phyloP scores from a whole-genome alignment of 2,329 filamentous ascomycete species.

The Capronia epimyces region DNA sequence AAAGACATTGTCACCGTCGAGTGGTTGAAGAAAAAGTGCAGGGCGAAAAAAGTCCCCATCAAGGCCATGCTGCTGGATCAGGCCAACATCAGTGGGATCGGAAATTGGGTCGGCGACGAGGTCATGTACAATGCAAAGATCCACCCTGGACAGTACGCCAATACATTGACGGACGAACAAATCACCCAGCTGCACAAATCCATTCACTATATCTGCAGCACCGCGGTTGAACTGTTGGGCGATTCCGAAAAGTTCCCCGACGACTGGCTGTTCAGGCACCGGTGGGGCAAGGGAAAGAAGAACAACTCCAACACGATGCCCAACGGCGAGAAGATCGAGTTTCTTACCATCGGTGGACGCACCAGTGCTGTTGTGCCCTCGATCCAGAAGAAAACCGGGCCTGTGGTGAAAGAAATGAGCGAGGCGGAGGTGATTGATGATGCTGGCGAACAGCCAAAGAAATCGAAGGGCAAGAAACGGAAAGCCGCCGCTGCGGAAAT shows the following conservation, averaged over 20 bases:
- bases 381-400: constrained; percentile 74
- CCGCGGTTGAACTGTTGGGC: constrained; percentile 69
- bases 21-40: constrained; percentile 68
- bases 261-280: constrained; percentile 80
- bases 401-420: constrained; percentile 50
- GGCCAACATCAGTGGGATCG: constrained; percentile 80
- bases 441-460: constrained; percentile 27
- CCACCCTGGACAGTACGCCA: constrained; percentile 88
- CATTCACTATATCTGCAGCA: constrained; percentile 72
- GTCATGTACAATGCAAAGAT: constrained; percentile 82
- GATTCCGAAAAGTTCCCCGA: constrained; percentile 80
- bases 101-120: constrained; percentile 97
- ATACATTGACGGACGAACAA: constrained; percentile 69
- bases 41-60: constrained; percentile 72
- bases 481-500: constrained; percentile 31
- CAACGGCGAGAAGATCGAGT: constrained; percentile 76
- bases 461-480: constrained; percentile 33
- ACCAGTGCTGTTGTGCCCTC: constrained; percentile 84
- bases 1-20: constrained; percentile 67
- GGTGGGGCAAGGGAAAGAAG: constrained; percentile 87
- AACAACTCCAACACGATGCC: constrained; percentile 62
- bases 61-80: constrained; percentile 89
- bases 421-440: constrained; percentile 31
- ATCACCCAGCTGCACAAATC: constrained; percentile 65
- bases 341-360: constrained; percentile 81